Evolutionary conservation across 2,329 filamentous ascomycete species (phyloP).

Genomic region (Epichloe uncinata): DNA sequence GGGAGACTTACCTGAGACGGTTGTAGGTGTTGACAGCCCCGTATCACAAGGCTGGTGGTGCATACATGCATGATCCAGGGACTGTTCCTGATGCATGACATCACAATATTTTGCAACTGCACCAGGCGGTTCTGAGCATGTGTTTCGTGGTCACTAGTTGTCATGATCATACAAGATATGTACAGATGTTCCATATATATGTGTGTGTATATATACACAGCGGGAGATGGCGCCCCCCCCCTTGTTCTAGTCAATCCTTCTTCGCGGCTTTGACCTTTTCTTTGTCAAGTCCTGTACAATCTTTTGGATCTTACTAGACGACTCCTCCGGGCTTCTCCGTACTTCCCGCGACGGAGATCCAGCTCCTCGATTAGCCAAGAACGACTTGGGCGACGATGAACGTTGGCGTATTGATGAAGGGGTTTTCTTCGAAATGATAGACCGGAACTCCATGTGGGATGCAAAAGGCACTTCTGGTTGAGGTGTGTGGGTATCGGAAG

Average conservation of each 20-base stretch:
- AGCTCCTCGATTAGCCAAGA: conserved; percentile 16
- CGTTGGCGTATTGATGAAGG: conserved; percentile 19
- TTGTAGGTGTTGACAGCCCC: neutral
- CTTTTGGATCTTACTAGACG: conserved; percentile 35
- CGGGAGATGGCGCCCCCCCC: conserved; percentile 10
- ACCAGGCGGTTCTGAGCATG: neutral
- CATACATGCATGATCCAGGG: neutral
- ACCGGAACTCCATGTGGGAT: conserved; percentile 25
- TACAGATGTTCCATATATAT: conserved; percentile 24
- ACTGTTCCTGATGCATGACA: neutral
- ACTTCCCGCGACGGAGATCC: conserved; percentile 15
- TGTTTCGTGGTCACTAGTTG: conserved; percentile 2
- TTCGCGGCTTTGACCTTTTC: conserved; percentile 28
- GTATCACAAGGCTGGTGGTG: too few species aligned
- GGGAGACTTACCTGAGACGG: neutral
- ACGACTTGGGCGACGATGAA: conserved; percentile 23
- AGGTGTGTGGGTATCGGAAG: conserved; percentile 32
- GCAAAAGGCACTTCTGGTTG: conserved; percentile 22
- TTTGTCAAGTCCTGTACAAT: conserved; percentile 25
- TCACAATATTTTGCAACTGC: neutral
- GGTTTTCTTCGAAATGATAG: conserved; percentile 17
- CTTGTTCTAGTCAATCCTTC: conserved; percentile 25
- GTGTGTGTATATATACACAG: conserved; percentile 28
- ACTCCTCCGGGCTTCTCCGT: conserved; percentile 33
- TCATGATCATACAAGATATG: conserved; percentile 25